Evolutionary conservation across 2,329 filamentous ascomycete species (phyloP).

Genomic region (Curvularia verruculosa): DNA sequence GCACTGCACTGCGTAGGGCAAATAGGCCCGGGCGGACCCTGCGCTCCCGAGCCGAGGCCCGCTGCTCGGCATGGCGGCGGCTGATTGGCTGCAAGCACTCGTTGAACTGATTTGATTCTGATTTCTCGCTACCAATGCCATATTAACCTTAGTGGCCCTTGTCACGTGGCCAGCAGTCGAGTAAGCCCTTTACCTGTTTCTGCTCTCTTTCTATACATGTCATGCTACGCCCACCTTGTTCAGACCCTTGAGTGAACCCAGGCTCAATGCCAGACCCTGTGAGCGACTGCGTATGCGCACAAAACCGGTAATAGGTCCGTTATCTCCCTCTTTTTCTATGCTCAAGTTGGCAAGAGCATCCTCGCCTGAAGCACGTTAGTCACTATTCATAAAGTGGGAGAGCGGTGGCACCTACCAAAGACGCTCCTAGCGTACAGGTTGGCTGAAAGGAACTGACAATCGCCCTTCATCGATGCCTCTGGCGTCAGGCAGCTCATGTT

Average conservation of each 20-base stretch:
- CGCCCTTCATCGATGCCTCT: slow-evolving; percentile 93
- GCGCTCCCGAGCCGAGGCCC: slow-evolving; percentile 19
- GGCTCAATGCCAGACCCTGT: slow-evolving; percentile 89
- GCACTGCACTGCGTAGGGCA: no score
- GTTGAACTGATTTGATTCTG: neutral
- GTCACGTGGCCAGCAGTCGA: slow-evolving; percentile 2
- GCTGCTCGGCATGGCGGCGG: neutral
- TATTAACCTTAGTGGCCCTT: slow-evolving; percentile 13
- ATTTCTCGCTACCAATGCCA: slow-evolving; percentile 23
- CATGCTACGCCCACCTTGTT: slow-evolving; percentile 58
- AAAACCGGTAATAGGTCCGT: slow-evolving; percentile 95
- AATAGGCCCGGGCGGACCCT: no score
- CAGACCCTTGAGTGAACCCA: slow-evolving; percentile 92
- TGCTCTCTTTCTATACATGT: slow-evolving; percentile 4
- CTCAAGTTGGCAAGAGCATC: slow-evolving; percentile 96
- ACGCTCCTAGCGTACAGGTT: slow-evolving; percentile 97
- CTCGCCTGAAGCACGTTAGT: slow-evolving; percentile 70
- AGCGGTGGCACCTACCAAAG: slow-evolving; percentile 75
- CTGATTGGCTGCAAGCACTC: neutral
- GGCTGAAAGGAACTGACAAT: slow-evolving; percentile 96
- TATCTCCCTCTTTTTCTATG: slow-evolving; percentile 95
- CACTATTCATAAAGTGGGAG: neutral
- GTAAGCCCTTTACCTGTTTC: slow-evolving; percentile 15
- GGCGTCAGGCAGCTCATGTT: slow-evolving; percentile 99
- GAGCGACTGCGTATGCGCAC: slow-evolving; percentile 97